Evolutionary conservation across 2,329 filamentous ascomycete genomes (phyloP).

Genomic region (Calonectria pteridis): DNA sequence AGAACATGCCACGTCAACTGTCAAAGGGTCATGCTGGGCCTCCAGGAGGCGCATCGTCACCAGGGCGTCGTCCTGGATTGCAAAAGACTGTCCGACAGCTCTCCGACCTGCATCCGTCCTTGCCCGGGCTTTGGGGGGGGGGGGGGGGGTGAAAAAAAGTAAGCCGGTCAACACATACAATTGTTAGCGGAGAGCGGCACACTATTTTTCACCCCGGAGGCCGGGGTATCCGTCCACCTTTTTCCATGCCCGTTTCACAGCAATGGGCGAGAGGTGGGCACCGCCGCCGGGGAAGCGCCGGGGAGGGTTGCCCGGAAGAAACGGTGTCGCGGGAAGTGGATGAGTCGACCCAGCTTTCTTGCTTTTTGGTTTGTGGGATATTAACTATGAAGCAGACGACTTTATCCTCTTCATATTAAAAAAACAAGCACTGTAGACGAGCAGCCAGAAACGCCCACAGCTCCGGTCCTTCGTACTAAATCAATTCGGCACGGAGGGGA

Average conservation of each 20-base stretch:
- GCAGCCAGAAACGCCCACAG: not conserved
- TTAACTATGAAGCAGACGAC: conserved; percentile 5
- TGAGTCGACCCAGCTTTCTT: not conserved
- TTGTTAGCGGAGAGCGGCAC: no score
- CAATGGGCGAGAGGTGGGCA: not conserved
- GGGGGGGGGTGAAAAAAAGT: no score
- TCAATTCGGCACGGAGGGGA: conserved; percentile 34
- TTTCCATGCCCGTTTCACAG: conserved; percentile 6
- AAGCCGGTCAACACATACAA: no score
- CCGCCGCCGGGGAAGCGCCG: not conserved
- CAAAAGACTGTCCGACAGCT: conserved; percentile 23
- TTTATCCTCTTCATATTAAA: not conserved
- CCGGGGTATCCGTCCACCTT: not conserved
- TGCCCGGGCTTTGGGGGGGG: no score
- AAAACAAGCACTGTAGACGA: not conserved
- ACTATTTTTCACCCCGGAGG: no score
- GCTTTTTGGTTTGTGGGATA: conserved; percentile 9
- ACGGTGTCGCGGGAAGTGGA: conserved; percentile 8
- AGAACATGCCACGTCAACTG: conserved; percentile 43
- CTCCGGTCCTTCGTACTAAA: conserved; percentile 32
- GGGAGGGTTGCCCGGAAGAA: not conserved
- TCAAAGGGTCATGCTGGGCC: conserved; percentile 24
- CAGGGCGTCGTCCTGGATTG: conserved; percentile 4
- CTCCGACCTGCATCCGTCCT: conserved; percentile 20
- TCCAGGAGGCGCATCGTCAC: conserved; percentile 16